Evolutionary conservation across 2,329 filamentous ascomycete species (phyloP), one percentile per base, ranked within the genome.

Genomic region (Diplodia seriata): DNA sequence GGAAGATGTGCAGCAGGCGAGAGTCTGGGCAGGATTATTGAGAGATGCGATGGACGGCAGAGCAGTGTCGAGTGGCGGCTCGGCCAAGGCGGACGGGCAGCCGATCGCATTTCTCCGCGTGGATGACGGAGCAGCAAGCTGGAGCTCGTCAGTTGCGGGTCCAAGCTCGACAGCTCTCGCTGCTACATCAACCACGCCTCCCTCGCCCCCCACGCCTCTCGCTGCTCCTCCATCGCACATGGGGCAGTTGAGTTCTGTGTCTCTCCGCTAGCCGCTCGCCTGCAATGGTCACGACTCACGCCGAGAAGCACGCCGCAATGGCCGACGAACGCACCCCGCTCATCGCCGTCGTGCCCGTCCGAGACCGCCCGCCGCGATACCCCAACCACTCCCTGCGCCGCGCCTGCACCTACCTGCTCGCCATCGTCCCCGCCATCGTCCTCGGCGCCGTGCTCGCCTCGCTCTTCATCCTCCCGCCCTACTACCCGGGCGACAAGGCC

Each of bases 321-420:
- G 74, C 80, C 40, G 77, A 82, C 76, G 90, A 92, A 81, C 83
- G 82, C 68, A 91, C 89, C 62, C 90, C 90, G 68, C 84, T 93
- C 72, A 85, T 92, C 70, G 84, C 88, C 73, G 88, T 86, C 63
- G 86, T 91, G 69, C 84, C 72, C 83, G 82, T 68, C 77, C 85
- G 69, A 82, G 82, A 73, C 82, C 79, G 70, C 82, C 88, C 72
- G 89, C 75, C 77, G 67, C 77, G 79, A 56, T 81, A 81, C 68
- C 76, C 77, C 7, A 87, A 90, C 72, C 83, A 85, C 71, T 85
- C 84, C 33, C 76, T 89, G 55, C 88, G 90, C 62, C 87, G 89
- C 68, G 87, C 90, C 77, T 91, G 88, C 76, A 90, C 87, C 51
- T 82, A 91, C 68, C 83, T 85, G 26, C 75, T 84, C 36, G 73